phyloP scores from a whole-genome alignment of 805 yeast species.

The Naumovozyma castellii region DNA sequence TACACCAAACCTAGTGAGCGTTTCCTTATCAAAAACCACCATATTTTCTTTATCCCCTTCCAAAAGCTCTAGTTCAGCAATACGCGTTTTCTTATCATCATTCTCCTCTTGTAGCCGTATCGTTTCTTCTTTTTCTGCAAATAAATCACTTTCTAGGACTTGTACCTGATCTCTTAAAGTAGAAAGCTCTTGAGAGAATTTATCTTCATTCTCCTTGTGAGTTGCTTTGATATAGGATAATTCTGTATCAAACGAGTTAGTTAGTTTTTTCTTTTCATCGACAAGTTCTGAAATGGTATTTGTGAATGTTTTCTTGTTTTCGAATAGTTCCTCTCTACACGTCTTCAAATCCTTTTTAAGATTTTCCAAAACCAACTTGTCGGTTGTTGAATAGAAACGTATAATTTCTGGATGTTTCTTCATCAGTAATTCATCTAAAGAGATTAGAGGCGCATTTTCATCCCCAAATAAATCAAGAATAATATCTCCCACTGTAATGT shows the following conservation, averaged over 20 bases:
- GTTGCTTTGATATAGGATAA: not conserved
- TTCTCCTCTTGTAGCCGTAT: too few species aligned
- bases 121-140: not conserved
- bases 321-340: not conserved
- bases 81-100: not conserved
- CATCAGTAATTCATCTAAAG: not conserved
- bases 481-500: slow-evolving; percentile 2
- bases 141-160: not conserved
- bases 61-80: not conserved
- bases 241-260: not conserved
- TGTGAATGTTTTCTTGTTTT: too few species aligned
- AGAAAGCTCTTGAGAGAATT: not conserved
- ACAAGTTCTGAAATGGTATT: not conserved
- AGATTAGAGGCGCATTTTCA: not conserved
- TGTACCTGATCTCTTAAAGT: not conserved
- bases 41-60: not conserved
- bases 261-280: not conserved
- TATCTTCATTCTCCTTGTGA: not conserved
- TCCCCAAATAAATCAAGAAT: not conserved
- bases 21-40: not conserved
- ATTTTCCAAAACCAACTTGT: too few species aligned
- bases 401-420: not conserved
- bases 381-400: slow-evolving; percentile 1
- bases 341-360: not conserved
- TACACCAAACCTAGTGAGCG: not conserved